A percentile compares a stretch with the other conserved stretches of the same genome.
Conservation (phyloP, 768 basidiomycete genomes). For the Calvatia gigantea region DNA sequence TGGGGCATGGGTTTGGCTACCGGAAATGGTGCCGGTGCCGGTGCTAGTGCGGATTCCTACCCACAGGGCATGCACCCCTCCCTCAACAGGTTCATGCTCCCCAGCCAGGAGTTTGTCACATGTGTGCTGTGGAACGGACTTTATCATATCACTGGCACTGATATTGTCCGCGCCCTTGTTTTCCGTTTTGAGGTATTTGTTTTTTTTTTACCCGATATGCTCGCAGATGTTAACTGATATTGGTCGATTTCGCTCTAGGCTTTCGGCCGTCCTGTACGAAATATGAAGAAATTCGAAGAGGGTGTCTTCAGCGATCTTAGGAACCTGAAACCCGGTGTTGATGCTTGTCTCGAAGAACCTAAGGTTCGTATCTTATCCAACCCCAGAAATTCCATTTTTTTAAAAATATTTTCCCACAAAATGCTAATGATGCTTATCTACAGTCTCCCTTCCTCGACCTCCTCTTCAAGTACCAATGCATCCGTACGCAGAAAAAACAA, state of each 20-base stretch:
- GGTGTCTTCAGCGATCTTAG: conserved; percentile 92
- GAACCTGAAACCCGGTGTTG: conserved; percentile 90
- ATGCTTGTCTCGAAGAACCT: conserved; percentile 93
- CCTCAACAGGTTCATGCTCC: conserved; percentile 84
- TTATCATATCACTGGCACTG: conserved; percentile 94
- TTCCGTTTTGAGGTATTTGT: conserved; percentile 80
- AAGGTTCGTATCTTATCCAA: conserved; percentile 53
- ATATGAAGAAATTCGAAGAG: conserved; percentile 98
- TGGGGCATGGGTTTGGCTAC: conserved; percentile 13
- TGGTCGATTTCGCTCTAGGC: conserved; percentile 34
- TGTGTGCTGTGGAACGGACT: conserved; percentile 91
- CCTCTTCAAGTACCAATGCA: conserved; percentile 94
- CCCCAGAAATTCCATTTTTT: conserved; percentile 13
- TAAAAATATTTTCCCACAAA: no score
- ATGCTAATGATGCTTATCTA: conserved; percentile 47
- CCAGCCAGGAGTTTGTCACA: conserved; percentile 82
- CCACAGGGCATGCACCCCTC: conserved; percentile 60
- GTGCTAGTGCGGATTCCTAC: conserved; percentile 20
- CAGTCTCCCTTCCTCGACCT: conserved; percentile 92
- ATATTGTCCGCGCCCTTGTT: conserved; percentile 93
- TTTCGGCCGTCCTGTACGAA: conserved; percentile 85
- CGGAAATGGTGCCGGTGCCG: conserved; percentile 18
- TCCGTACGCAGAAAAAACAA: conserved; percentile 97
- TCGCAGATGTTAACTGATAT: conserved; percentile 8
- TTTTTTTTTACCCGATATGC: conserved; percentile 6